Evolutionary conservation across 75 land plant genomes (phyloP), one percentile per base, ranked within the genome.

Genomic region (Adiantum capillusveneris): DNA sequence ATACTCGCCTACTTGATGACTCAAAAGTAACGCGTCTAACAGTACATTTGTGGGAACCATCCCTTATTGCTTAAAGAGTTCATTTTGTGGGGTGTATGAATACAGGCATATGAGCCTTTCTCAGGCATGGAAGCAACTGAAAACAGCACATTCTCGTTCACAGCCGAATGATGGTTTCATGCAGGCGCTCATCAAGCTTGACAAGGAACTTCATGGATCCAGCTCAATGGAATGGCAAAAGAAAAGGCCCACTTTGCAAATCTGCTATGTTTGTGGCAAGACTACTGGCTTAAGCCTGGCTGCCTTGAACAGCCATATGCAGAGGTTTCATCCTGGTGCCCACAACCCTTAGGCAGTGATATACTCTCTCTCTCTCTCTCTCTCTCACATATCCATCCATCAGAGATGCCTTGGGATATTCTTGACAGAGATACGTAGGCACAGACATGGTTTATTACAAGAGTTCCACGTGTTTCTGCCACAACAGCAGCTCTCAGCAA

Each of bases 151-250:
- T 65, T 81, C 77, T 1, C 82, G 98, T 43, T 79, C 96, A 0
- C 96, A 86, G 49, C 98, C 98, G 29, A 94, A 94, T 56, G 98
- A 90, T 72, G 91, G 96, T n/a, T 94, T 94, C 67, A 86, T 83
- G 50, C 79, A 57, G 72, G 65, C 65, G n/a, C 76, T 94, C 0
- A 28, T 79, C 53, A 85, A 79, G 0, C 73, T 89, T 16, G 98
- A 94, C 46, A 52, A 41, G 60, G 72, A 68, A 50, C 49, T 94
- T 26, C 78, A 89, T 75, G 96, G 96, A 19, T 76, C 73, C 39
- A 74, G 65, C 56, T 89, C 98, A 0, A 94, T 94, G 90, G 81
- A 80, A 27, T 90, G 96, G 85, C 83, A 83, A 29, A 84, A 75
- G 29, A 68, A 75, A 63, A 81, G 68, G 42, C 98, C 98, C 6